These are phyloP conservation scores for Daedaleopsis nitida DNA, from an alignment of 768 basidiomycete genomes.

Conservation along the genomic window DNA sequence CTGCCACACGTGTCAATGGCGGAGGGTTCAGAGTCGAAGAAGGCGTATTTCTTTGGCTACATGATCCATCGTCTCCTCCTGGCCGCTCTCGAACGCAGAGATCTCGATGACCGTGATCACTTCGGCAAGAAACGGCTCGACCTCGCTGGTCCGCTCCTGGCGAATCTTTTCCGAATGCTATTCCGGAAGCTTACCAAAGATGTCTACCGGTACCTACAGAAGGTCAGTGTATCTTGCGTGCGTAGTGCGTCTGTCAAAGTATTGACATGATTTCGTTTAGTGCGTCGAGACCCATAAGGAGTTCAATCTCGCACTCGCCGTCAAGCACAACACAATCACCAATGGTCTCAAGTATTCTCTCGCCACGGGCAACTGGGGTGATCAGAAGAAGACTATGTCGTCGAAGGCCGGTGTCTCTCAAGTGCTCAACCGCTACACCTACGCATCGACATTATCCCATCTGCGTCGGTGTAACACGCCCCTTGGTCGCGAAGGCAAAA, in stretches of 20 bases:
- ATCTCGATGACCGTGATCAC: constrained; percentile 98
- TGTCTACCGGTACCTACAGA: constrained; percentile 95
- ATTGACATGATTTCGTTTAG: constrained; percentile 40
- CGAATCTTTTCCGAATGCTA: constrained; percentile 97
- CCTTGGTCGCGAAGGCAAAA: constrained; percentile 97
- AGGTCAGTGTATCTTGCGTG: constrained; percentile 52
- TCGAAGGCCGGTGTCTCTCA: constrained; percentile 99
- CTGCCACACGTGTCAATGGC: constrained; percentile 95
- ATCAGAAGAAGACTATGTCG: constrained; percentile 98
- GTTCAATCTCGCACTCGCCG: constrained; percentile 88
- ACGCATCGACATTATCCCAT: constrained; percentile 97
- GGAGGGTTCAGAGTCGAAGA: constrained; percentile 95
- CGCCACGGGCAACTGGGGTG: constrained; percentile 99
- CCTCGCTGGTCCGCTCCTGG: constrained; percentile 91
- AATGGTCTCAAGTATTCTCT: constrained; percentile 98
- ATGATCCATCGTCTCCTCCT: constrained; percentile 97
- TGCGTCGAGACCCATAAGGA: constrained; percentile 97
- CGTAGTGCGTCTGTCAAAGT: not conserved
- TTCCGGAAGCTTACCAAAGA: constrained; percentile 97
- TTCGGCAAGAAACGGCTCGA: constrained; percentile 98
- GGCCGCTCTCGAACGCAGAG: constrained; percentile 91
- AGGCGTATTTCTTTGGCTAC: constrained; percentile 99
- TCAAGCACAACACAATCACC: constrained; percentile 96
- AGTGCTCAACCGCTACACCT: constrained; percentile 97
- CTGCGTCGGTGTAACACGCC: constrained; percentile 98